Evolutionary conservation across 1,139 yeast species (phyloP), one percentile per base, ranked within the genome.

Genomic region (Kodamaea arcana): DNA sequence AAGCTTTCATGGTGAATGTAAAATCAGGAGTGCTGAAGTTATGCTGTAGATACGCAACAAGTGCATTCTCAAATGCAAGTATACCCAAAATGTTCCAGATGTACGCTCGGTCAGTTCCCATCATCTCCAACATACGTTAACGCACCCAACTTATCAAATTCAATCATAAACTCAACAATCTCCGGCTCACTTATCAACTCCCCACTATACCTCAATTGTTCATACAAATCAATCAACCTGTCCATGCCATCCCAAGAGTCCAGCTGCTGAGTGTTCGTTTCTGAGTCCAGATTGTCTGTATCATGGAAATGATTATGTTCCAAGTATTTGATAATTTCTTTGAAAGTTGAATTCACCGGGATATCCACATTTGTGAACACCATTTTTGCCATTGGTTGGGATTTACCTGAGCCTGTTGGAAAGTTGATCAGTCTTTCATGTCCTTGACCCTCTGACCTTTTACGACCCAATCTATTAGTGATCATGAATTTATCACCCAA

Each of bases 131-230:
- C 14, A 12, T 15, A 15, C n/a, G 21, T 34, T 15, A 43, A 33
- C 26, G 36, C 36, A 4, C 46, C 50, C 34, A 47, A 36, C 26
- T 42, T 42, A 27, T 47, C 50, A 28, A 47, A 46, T 35, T 44
- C 45, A 21, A 47, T 31, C 70, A 88, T 75, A 47, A 86, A 80
- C 27, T 64, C 68, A 25, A 78, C 60, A 48, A 88, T 78, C 32
- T 83, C 82, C 2, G 58, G 62, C 42, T 83, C 81, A 1, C 70
- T 58, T 11, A 87, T 76, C 14, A 80, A 69, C 16, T 69, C 58
- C 1, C 83, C 83, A 1, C 94, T 76, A 54, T 79, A 90, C 41
- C 88, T 65, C 24, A 83, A 69, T 32, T 65, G 65, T 45, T 88
- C 96, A 57, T 87, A 88, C n/a, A 76, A 56, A 1, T 60, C 62